Evolutionary conservation across 2,329 filamentous ascomycete genomes (phyloP).

Genomic region (Penicillium sp.): DNA sequence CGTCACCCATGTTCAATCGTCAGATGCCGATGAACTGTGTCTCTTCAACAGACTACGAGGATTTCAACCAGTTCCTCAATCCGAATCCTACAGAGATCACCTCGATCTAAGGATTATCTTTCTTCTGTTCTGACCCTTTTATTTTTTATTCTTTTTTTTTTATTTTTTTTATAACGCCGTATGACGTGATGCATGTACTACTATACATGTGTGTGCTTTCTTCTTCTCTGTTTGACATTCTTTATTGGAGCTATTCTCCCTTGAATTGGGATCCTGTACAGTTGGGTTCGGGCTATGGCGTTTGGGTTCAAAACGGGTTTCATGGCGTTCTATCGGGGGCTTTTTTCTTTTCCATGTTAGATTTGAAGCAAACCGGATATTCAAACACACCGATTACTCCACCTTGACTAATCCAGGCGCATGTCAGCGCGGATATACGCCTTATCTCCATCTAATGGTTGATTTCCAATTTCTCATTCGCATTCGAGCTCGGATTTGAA

Average conservation of each 20-base stretch:
- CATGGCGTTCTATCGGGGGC: constrained; percentile 4
- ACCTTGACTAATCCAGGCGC: constrained; percentile 10
- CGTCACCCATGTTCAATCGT: constrained; percentile 38
- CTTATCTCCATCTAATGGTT: constrained; percentile 1
- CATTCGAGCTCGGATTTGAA: no score
- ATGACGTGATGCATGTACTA: constrained; percentile 36
- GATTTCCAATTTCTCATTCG: no score
- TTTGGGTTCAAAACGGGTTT: constrained; percentile 20
- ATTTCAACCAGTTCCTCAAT: constrained; percentile 43
- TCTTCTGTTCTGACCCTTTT: not conserved
- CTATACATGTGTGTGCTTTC: constrained; percentile 26
- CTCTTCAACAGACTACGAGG: constrained; percentile 37
- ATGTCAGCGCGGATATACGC: constrained; percentile 9
- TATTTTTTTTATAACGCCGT: constrained; percentile 24
- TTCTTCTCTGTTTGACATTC: constrained; percentile 10
- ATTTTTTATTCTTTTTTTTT: constrained; percentile 7
- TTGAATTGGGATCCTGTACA: constrained; percentile 24
- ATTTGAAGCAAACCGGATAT: not conserved
- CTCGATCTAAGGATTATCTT: constrained; percentile 26
- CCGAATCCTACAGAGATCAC: constrained; percentile 40
- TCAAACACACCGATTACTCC: not conserved
- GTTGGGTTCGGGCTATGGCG: constrained; percentile 17
- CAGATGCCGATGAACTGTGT: constrained; percentile 37
- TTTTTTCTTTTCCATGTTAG: not conserved
- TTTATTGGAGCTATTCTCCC: constrained; percentile 15